Base-by-base conservation (phyloP, 345 rosid genomes). In the Theobroma cacao region DNA sequence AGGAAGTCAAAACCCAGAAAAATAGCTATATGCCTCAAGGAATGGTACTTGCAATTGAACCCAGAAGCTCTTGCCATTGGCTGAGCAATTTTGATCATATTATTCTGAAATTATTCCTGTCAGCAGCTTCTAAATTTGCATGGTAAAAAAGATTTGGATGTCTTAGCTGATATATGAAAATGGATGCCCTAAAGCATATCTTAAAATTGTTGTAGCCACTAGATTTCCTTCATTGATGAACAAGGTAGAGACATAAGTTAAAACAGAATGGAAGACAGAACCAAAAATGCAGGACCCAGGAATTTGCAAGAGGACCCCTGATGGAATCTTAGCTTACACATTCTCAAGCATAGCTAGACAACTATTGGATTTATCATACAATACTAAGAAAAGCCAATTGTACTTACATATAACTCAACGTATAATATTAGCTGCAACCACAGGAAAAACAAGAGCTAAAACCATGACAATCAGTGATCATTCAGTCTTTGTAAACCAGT, bases 371-470 rank as follows among this genome's bases (percentile, higher is more conserved):
- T 45, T 8, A 69, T 69, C 38, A n/a, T n/a, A n/a, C n/a, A n/a
- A n/a, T n/a, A n/a, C n/a, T n/a, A n/a, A 28, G 61, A 40, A 12
- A 75, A 62, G 67, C 83, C 84, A 83, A 84, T 76, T 82, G 81
- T 76, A 89, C 98, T 94, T 93, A 94, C 98, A 80, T 93, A 93
- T 79, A 94, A 79, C 84, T 94, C 98, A 83, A 72, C 72, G 68
- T 94, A 94, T 5, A 94, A 77, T 80, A 91, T 80, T 74, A 89
- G 80, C 98, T 95, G 98, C 91, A 87, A 4, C 43, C 38, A 77
- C 22, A 62, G 36, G 59, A 79, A 59, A 41, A 55, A 52, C 14
- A 43, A 38, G 63, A 40, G 56, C 14, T 24, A 31, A 45, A 75
- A n/a, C 45, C n/a, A n/a, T 30, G 70, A 28, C 8, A 62, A n/a